Percentiles rank a stretch among this genome's conserved stretches.
Conservation (phyloP, 805 yeast genomes). For the Myxozyma kluyveri region DNA sequence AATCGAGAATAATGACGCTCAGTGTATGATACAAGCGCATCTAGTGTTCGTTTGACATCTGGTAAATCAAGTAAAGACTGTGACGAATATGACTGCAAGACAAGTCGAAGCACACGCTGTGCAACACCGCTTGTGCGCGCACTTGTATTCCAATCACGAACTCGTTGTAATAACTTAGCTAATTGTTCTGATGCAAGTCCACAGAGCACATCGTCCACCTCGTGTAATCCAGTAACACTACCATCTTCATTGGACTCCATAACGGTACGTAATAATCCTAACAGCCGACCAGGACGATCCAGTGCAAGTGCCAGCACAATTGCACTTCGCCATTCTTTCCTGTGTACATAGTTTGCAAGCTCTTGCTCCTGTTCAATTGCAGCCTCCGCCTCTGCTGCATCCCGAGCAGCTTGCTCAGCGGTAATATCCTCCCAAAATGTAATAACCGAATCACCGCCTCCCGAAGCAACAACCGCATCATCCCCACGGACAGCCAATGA, state of each 20-base stretch:
- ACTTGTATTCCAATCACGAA: conserved; percentile 94
- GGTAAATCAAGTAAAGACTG: conserved; percentile 60
- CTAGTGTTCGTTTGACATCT: conserved; percentile 65
- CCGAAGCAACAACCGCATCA: conserved; percentile 70
- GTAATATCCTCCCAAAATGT: conserved; percentile 88
- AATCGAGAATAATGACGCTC: conserved; percentile 78
- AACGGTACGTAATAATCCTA: conserved; percentile 67
- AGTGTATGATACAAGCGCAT: conserved; percentile 80
- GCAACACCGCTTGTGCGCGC: conserved; percentile 75
- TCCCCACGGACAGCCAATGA: conserved; percentile 66
- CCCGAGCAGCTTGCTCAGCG: conserved; percentile 59
- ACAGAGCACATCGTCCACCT: conserved; percentile 63
- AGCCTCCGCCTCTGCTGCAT: conserved; percentile 50
- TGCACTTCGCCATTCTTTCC: conserved; percentile 84
- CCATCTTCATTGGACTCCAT: conserved; percentile 49
- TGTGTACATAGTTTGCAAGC: conserved; percentile 66
- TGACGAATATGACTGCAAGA: conserved; percentile 55
- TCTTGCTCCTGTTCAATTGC: conserved; percentile 88
- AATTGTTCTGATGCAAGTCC: conserved; percentile 60
- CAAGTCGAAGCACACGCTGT: conserved; percentile 68
- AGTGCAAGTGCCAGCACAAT: conserved; percentile 78
- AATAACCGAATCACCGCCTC: conserved; percentile 93
- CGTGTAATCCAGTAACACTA: conserved; percentile 54
- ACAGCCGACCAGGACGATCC: conserved; percentile 86
- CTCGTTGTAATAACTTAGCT: conserved; percentile 59